Evolutionary conservation across 148 eudicot species (phyloP).

Genomic region (Rhododendron williamsianum): DNA sequence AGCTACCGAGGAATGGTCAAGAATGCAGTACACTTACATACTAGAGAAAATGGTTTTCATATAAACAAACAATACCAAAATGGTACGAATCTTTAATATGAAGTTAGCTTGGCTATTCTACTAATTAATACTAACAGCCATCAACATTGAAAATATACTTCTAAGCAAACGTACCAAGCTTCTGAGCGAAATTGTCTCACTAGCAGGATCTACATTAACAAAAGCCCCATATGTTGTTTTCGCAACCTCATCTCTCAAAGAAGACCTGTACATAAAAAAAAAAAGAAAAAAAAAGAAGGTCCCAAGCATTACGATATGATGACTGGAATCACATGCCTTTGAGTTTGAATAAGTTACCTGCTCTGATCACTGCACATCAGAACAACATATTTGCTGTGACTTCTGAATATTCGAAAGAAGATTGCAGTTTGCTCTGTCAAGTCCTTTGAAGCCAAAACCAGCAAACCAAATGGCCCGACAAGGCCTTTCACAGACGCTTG

Average conservation of each 20-base stretch:
- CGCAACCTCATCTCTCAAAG: slow-evolving; percentile 9
- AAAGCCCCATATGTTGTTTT: slow-evolving; percentile 25
- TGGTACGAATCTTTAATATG: not conserved
- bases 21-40: too few species aligned
- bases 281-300: not conserved
- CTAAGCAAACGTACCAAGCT: slow-evolving; percentile 11
- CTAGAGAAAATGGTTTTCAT: not conserved
- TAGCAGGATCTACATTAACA: slow-evolving; percentile 12
- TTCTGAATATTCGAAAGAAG: slow-evolving; percentile 27
- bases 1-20: too few species aligned
- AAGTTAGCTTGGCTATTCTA: not conserved
- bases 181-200: slow-evolving; percentile 19
- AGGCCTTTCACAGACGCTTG: slow-evolving; percentile 4
- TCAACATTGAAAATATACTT: not conserved
- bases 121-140: not conserved
- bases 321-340: not conserved
- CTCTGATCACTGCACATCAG: slow-evolving; percentile 29
- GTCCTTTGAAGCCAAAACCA: slow-evolving; percentile 24
- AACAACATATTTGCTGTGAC: slow-evolving; percentile 8
- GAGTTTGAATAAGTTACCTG: slow-evolving; percentile 7
- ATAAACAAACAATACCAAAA: not conserved
- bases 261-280: slow-evolving; percentile 3
- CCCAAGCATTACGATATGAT: not conserved
- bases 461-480: slow-evolving; percentile 26
- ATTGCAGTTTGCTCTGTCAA: slow-evolving; percentile 23